A percentile compares a stretch with the other conserved stretches of the same genome.
These are phyloP conservation scores for Schizophyllum commune DNA, from an alignment of 1,284 basidiomycete genomes.

Conservation along the genomic window DNA sequence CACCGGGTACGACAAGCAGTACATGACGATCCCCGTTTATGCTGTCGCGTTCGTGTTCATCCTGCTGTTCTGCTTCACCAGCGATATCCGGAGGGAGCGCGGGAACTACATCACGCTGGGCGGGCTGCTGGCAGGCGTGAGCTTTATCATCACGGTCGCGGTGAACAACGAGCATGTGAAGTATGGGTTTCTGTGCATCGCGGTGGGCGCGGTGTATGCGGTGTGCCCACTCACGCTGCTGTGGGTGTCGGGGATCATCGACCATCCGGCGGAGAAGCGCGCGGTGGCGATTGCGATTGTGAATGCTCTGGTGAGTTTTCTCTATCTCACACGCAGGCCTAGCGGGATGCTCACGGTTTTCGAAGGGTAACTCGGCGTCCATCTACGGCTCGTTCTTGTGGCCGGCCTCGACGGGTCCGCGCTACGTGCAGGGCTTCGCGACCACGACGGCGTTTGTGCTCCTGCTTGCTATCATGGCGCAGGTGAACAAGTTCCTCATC, in stretches of 20 bases:
- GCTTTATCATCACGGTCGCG: conserved; percentile 31
- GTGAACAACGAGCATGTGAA: conserved; percentile 26
- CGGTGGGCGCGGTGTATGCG: conserved; percentile 33
- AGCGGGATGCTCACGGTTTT: background rate
- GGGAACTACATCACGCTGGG: conserved; percentile 25
- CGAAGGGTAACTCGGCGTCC: conserved; percentile 12
- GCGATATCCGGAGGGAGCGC: conserved; percentile 27
- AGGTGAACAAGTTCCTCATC: conserved; percentile 12
- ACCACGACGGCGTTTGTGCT: conserved; percentile 21
- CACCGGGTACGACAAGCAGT: conserved; percentile 28
- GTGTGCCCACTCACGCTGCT: conserved; percentile 30
- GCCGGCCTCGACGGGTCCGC: conserved; percentile 28
- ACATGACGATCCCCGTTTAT: conserved; percentile 38
- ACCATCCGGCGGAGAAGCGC: conserved; percentile 25
- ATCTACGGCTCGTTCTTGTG: conserved; percentile 40
- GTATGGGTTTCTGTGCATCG: conserved; percentile 37
- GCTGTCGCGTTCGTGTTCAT: conserved; percentile 26
- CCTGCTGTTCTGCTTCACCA: conserved; percentile 23
- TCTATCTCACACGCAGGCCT: background rate
- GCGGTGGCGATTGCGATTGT: conserved; percentile 26
- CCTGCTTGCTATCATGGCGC: conserved; percentile 15
- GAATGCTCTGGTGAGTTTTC: conserved; percentile 21
- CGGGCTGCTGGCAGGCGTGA: conserved; percentile 20
- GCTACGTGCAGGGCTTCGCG: conserved; percentile 33
- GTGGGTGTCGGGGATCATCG: conserved; percentile 16